Percentiles rank a stretch among this genome's conserved stretches.
These are phyloP conservation scores for Cercospora beticola DNA, from an alignment of 2,329 filamentous ascomycete species.

Conservation along the genomic window DNA sequence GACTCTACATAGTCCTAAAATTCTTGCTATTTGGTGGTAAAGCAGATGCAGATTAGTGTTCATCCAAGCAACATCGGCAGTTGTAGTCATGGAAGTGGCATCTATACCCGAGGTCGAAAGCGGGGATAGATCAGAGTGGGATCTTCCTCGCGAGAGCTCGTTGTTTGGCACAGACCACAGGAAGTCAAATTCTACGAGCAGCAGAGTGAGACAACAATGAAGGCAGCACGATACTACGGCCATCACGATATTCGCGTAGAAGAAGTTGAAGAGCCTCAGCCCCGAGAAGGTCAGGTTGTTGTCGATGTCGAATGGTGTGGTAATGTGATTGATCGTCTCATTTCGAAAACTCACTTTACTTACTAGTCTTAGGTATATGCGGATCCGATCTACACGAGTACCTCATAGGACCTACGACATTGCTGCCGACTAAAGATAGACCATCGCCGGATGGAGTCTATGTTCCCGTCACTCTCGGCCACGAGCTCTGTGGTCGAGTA, in stretches of 20 bases:
- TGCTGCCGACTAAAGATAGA: slow-evolving; percentile 12
- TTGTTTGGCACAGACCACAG: neutral
- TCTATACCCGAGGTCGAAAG: neutral
- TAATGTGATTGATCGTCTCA: neutral
- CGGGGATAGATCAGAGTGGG: neutral
- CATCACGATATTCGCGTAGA: slow-evolving; percentile 32
- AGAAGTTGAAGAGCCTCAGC: slow-evolving; percentile 27
- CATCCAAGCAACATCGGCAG: neutral
- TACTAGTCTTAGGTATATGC: slow-evolving; percentile 24
- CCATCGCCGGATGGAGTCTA: slow-evolving; percentile 12
- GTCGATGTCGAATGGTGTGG: slow-evolving; percentile 31
- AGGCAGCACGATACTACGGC: slow-evolving; percentile 31
- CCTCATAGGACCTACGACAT: slow-evolving; percentile 21
- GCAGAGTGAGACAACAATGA: slow-evolving; percentile 20
- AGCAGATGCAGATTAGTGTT: neutral
- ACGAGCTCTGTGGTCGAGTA: slow-evolving; percentile 31
- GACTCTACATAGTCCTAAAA: neutral
- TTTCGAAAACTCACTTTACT: neutral
- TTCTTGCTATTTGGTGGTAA: neutral
- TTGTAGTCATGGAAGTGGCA: neutral
- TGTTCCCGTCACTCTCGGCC: slow-evolving; percentile 21
- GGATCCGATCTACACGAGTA: slow-evolving; percentile 29
- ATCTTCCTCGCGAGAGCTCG: neutral
- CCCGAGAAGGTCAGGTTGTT: slow-evolving; percentile 25
- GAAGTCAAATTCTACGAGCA: slow-evolving; percentile 11